A percentile compares a stretch with the other conserved stretches of the same genome.
phyloP scores from a whole-genome alignment of 352 stramenopile genomes.

The Phytopythium boreale region DNA sequence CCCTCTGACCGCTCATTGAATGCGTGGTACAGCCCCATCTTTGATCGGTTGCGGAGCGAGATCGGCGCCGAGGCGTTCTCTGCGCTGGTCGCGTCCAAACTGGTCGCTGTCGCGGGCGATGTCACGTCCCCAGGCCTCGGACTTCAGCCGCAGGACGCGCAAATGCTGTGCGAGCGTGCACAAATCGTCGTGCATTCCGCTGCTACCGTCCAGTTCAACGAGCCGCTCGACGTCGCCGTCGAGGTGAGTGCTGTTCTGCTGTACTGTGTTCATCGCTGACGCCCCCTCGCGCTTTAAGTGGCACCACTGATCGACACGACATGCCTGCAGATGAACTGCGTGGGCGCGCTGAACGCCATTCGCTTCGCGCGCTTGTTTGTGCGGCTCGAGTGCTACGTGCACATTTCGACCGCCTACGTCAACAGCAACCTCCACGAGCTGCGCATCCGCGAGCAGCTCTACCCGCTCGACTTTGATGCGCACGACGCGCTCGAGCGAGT shows the following conservation, averaged over 20 bases:
- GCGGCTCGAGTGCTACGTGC: slow-evolving; percentile 55
- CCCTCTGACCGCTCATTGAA: not conserved
- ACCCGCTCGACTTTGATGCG: slow-evolving; percentile 84
- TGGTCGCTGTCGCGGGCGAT: slow-evolving; percentile 63
- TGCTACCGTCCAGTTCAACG: slow-evolving; percentile 84
- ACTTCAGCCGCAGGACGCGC: slow-evolving; percentile 41
- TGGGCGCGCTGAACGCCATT: slow-evolving; percentile 62
- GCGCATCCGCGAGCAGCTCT: slow-evolving; percentile 62
- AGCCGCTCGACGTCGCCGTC: slow-evolving; percentile 80
- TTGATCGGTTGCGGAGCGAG: slow-evolving; percentile 62
- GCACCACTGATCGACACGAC: not conserved
- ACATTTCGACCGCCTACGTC: slow-evolving; percentile 85
- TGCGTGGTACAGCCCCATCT: slow-evolving; percentile 45
- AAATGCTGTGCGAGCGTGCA: slow-evolving; percentile 32
- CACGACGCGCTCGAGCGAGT: slow-evolving; percentile 63
- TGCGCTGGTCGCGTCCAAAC: slow-evolving; percentile 47
- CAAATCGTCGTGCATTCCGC: slow-evolving; percentile 85
- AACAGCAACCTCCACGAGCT: slow-evolving; percentile 76
- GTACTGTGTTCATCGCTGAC: no score
- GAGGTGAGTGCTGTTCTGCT: slow-evolving; percentile 35
- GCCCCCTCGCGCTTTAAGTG: no score
- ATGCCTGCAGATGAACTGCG: slow-evolving; percentile 58
- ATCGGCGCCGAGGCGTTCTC: slow-evolving; percentile 39
- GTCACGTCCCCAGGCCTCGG: slow-evolving; percentile 67
- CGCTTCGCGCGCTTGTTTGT: slow-evolving; percentile 59